phyloP scores from a whole-genome alignment of 208 protist species.

The Herpetomonas samuelpessoai region DNA sequence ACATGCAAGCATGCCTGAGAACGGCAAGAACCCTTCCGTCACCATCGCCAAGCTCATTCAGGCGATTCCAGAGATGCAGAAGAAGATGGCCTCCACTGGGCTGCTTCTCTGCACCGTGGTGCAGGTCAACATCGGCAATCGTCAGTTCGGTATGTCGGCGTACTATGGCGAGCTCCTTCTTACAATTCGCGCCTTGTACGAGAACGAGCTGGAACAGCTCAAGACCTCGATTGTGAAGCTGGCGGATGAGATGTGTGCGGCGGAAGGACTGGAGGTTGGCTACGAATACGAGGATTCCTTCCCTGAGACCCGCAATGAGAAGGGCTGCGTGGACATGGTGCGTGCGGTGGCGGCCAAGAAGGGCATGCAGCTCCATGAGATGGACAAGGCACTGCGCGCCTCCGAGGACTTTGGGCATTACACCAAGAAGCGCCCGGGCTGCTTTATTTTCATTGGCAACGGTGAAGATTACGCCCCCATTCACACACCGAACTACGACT shows the following conservation, averaged over 20 bases:
- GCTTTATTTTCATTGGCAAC: constrained; percentile 42
- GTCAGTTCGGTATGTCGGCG: constrained; percentile 42
- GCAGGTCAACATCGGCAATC: constrained; percentile 41
- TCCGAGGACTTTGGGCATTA: constrained; percentile 48
- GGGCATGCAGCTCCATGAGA: constrained; percentile 22
- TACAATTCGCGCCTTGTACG: constrained; percentile 35
- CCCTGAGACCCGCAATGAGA: constrained; percentile 38
- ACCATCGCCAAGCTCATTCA: constrained; percentile 36
- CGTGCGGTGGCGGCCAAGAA: constrained; percentile 22
- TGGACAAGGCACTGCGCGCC: constrained; percentile 21
- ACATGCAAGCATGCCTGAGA: constrained; percentile 35
- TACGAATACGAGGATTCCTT: constrained; percentile 45
- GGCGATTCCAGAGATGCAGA: constrained; percentile 27
- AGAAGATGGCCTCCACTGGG: constrained; percentile 20
- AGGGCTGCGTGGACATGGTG: constrained; percentile 31
- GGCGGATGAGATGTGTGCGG: constrained; percentile 12
- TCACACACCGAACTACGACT: constrained; percentile 38
- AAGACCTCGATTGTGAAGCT: constrained; percentile 18
- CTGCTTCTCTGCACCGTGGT: constrained; percentile 42
- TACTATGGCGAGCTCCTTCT: constrained; percentile 42
- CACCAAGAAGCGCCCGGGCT: constrained; percentile 27
- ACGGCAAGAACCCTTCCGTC: constrained; percentile 29
- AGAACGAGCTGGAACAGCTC: constrained; percentile 29
- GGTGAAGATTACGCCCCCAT: constrained; percentile 38
- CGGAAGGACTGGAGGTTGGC: constrained; percentile 20